These are phyloP conservation scores for Mariannaea elegans DNA, from an alignment of 2,329 filamentous ascomycete species.

Conservation along the genomic window DNA sequence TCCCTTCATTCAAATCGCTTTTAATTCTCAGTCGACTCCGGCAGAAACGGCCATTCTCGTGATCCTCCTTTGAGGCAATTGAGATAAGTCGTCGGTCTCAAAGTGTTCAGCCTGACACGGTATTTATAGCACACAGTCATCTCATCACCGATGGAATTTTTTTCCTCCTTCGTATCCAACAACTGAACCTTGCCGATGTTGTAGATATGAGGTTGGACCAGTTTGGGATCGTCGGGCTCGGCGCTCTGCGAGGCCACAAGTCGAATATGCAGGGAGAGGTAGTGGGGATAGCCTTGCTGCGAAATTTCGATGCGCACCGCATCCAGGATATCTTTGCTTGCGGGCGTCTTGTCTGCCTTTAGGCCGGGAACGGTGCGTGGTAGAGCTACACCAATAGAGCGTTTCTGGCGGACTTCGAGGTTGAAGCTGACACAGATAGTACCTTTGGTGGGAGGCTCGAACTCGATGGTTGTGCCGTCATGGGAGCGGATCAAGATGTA, in stretches of 20 bases:
- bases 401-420: constrained; percentile 5
- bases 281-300: constrained; percentile 17
- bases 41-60: too few species aligned
- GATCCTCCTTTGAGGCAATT: too few species aligned
- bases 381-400: background rate
- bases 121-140: background rate
- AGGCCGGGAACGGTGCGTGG: background rate
- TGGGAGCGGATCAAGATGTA: constrained; percentile 14
- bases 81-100: background rate
- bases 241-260: constrained; percentile 23
- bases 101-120: background rate
- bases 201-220: constrained; percentile 22
- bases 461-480: constrained; percentile 6
- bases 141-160: background rate
- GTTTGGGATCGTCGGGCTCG: background rate
- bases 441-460: constrained; percentile 16
- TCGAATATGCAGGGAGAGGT: constrained; percentile 30
- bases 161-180: background rate
- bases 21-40: too few species aligned
- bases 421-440: constrained; percentile 24
- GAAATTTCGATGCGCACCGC: constrained; percentile 29
- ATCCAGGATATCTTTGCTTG: constrained; percentile 21
- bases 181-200: constrained; percentile 11
- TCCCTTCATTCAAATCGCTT: too few species aligned
- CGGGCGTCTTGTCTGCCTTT: background rate